Base-by-base conservation (phyloP, 2,329 filamentous ascomycete genomes). In the Penicillium sp. region DNA sequence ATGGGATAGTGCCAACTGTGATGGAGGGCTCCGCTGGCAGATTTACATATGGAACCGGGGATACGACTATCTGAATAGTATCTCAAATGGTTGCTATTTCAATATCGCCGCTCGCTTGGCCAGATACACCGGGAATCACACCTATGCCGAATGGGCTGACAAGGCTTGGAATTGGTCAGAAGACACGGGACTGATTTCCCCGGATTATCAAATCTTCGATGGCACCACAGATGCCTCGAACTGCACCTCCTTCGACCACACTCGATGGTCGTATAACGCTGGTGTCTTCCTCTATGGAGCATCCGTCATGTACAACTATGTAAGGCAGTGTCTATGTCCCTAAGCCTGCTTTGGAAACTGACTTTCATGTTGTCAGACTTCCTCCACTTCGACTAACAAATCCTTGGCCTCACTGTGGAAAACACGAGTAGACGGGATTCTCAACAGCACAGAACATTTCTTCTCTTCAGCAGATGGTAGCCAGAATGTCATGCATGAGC, bases 61-160 rank as follows among this genome's bases (percentile, higher is more conserved):
- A 10, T 81, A 88, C 59, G 74, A 79, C 55, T 92, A 93, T 74
- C 92, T 89, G 65, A 90, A 90, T 67, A 75, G 80, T 11, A 77
- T 89, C 51, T 81, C 80, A 44, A 92, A 92, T 60, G 85, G 84
- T 28, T 81, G 80, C n/a, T 79, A 92, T 58, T 89, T 93, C 62
- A 82, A 89, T 54, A 72, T 94, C 9, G 80, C 82, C 3, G 84
- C 86, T 1, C 80, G 85, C 12, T 72, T 90, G 10, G 83, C 81
- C 16, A 76, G 81, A 31, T 68, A 67, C 40, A 85, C 82, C 0
- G 67, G 67, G 13, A 84, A 86, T 51, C 52, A 67, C 0, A 82
- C 80, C 0, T 87, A 86, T 50, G 72, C 73, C 2, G 67, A 77
- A 3, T 76, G 75, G 62, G 82, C 82, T 0, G 70, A 71, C 17